Evolutionary conservation across 2,329 filamentous ascomycete species (phyloP).

Genomic region (Fusarium oligoseptatum): DNA sequence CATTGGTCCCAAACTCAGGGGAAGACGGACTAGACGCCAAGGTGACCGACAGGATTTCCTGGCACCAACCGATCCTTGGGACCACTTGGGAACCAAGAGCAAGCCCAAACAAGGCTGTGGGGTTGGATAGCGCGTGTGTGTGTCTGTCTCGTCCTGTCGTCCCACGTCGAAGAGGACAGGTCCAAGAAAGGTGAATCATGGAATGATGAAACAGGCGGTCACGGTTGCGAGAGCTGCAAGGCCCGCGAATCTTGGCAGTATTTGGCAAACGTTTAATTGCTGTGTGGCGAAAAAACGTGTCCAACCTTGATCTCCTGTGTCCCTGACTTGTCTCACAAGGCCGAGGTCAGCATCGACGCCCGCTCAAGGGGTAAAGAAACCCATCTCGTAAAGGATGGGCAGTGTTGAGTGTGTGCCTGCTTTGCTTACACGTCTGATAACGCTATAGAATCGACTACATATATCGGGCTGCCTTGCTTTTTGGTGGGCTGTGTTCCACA

Average conservation of each 20-base stretch:
- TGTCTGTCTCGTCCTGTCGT: neutral
- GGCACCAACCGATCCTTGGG: slow-evolving; percentile 17
- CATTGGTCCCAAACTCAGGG: slow-evolving; percentile 18
- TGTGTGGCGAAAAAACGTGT: slow-evolving; percentile 36
- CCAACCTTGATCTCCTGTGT: slow-evolving; percentile 18
- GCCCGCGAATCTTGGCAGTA: slow-evolving; percentile 37
- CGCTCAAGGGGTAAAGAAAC: neutral
- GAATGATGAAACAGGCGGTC: slow-evolving; percentile 42
- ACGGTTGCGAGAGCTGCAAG: slow-evolving; percentile 14
- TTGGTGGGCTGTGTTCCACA: neutral
- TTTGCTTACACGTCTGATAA: neutral
- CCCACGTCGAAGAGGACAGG: neutral
- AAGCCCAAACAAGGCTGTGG: slow-evolving; percentile 30
- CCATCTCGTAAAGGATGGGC: neutral
- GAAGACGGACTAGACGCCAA: slow-evolving; percentile 14
- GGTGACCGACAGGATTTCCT: slow-evolving; percentile 16
- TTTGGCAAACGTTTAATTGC: slow-evolving; percentile 33
- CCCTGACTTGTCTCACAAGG: slow-evolving; percentile 33
- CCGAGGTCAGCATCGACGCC: slow-evolving; percentile 20
- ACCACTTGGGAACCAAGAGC: neutral
- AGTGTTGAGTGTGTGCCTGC: neutral
- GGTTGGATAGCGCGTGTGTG: neutral
- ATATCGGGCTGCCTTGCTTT: neutral
- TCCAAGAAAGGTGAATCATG: slow-evolving; percentile 15
- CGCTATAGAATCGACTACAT: slow-evolving; percentile 2